Conservation (phyloP, 257 asterid genomes). For the Perilla frutescens region DNA sequence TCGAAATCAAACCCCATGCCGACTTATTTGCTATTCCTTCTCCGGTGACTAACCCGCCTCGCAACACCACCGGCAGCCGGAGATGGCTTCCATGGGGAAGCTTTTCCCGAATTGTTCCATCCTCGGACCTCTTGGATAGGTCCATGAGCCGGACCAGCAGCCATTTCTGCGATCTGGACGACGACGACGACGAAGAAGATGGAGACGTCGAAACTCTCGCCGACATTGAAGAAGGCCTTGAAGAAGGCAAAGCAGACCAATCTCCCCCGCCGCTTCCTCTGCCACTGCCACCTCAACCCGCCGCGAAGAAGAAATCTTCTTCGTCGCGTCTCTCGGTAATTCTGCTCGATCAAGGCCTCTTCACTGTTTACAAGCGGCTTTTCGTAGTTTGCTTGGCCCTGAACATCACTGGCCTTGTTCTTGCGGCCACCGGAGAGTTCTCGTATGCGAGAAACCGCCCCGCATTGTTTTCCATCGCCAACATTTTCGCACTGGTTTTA, state of each 20-base stretch:
- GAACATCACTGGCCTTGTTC: conserved; percentile 51
- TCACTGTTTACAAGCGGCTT: conserved; percentile 74
- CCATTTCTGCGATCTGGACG: conserved; percentile 71
- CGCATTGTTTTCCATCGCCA: conserved; percentile 59
- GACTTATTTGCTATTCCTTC: conserved; percentile 52
- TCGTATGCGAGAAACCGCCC: conserved; percentile 54
- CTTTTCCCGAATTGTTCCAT: conserved; percentile 44
- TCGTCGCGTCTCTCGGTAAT: conserved; percentile 60
- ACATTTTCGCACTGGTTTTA: conserved; percentile 57
- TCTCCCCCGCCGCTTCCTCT: conserved; percentile 30
- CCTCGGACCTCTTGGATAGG: conserved; percentile 44
- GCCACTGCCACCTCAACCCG: conserved; percentile 18
- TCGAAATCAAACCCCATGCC: conserved; percentile 68
- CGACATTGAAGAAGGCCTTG: conserved; percentile 58
- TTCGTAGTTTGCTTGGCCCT: conserved; percentile 53
- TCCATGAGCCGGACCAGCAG: conserved; percentile 68
- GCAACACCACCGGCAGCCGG: conserved; percentile 41
- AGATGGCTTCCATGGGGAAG: conserved; percentile 58
- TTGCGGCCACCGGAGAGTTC: conserved; percentile 62
- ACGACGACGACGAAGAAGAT: conserved; percentile 24
- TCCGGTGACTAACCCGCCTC: not conserved
- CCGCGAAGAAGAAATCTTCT: conserved; percentile 25
- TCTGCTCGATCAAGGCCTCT: conserved; percentile 77
- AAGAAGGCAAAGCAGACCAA: conserved; percentile 27
- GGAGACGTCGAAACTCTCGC: conserved; percentile 28